Conservation (phyloP, 257 asterid genomes). For the Solanum pinnatisectum region DNA sequence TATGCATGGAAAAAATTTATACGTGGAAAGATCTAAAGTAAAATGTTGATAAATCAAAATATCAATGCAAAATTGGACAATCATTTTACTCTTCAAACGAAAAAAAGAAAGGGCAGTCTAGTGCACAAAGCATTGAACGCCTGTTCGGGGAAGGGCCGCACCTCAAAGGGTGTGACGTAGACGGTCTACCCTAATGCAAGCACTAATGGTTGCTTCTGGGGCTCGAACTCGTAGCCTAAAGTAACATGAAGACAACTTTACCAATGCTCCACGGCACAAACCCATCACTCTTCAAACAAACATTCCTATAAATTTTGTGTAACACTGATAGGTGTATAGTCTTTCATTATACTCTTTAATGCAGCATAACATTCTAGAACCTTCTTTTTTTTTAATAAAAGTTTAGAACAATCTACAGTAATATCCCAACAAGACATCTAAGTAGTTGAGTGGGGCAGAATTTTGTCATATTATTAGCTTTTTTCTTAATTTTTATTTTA, state of each 20-base stretch:
- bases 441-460: background rate
- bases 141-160: background rate
- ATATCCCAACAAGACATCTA: background rate
- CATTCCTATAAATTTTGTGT: background rate
- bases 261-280: background rate
- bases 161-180: background rate
- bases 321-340: background rate
- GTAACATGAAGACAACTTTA: background rate
- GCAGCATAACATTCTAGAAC: background rate
- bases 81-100: background rate
- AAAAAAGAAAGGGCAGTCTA: background rate
- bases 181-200: background rate
- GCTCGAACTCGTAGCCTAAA: background rate
- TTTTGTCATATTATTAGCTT: background rate
- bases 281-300: background rate
- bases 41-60: background rate
- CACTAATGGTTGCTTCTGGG: background rate
- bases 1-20: background rate
- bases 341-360: background rate
- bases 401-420: background rate
- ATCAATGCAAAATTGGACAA: background rate
- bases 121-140: background rate
- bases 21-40: background rate
- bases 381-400: background rate
- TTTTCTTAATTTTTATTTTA: background rate